These are phyloP conservation scores for Fusarium torreyae DNA, from an alignment of 2,329 filamentous ascomycete species.

Conservation along the genomic window DNA sequence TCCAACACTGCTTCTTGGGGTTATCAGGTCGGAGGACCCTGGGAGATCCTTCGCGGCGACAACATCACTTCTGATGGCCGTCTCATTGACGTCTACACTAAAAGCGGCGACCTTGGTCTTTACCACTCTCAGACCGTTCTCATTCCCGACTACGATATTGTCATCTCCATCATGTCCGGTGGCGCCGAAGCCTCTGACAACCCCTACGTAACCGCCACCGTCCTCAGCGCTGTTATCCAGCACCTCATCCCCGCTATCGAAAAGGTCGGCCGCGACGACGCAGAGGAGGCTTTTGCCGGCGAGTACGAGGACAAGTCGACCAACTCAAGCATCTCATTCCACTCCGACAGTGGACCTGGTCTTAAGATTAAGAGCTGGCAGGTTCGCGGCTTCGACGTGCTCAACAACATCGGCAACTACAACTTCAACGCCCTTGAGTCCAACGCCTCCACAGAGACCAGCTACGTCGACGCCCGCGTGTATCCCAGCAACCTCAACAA, in stretches of 20 bases:
- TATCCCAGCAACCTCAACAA: conserved; percentile 51
- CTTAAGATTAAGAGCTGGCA: conserved; percentile 57
- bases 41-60: conserved; percentile 62
- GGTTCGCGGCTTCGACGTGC: conserved; percentile 59
- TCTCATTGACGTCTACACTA: conserved; percentile 63
- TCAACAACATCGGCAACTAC: conserved; percentile 54
- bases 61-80: conserved; percentile 57
- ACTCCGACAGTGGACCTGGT: conserved; percentile 57
- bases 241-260: conserved; percentile 60
- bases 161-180: conserved; percentile 58
- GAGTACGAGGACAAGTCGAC: conserved; percentile 56
- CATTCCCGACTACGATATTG: conserved; percentile 63
- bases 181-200: conserved; percentile 49
- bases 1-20: conserved; percentile 56
- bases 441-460: conserved; percentile 11
- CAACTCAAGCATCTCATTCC: conserved; percentile 59
- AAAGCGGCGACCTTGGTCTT: conserved; percentile 59
- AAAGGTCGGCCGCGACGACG: conserved; percentile 58
- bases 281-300: conserved; percentile 53
- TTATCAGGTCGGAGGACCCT: conserved; percentile 61
- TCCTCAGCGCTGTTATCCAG: conserved; percentile 53
- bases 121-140: conserved; percentile 60
- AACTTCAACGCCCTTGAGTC: conserved; percentile 36
- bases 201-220: conserved; percentile 30
- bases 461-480: conserved; percentile 47